A percentile compares a stretch with the other conserved stretches of the same genome.
These are phyloP conservation scores for Sonneratia alba DNA, from an alignment of 345 rosid genomes.

Conservation along the genomic window DNA sequence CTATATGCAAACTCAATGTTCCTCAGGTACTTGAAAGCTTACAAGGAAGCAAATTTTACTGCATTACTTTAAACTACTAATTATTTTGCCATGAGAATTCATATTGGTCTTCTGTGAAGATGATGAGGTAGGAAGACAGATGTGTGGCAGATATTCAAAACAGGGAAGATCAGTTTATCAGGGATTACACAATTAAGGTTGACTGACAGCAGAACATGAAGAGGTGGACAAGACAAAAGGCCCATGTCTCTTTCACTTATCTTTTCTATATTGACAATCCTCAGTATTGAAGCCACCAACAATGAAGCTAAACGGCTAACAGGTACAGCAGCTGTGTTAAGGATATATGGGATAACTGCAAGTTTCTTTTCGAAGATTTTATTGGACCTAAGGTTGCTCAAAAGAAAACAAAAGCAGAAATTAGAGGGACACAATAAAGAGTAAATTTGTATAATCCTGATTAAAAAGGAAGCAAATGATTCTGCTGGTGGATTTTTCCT, in stretches of 20 bases:
- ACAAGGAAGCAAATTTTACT: not conserved
- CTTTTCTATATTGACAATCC: conserved; percentile 6
- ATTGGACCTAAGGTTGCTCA: not conserved
- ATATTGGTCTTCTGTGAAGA: not conserved
- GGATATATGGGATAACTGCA: too few relatives aligned
- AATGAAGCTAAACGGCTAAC: not conserved
- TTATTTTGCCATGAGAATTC: not conserved
- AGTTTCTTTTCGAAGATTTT: not conserved
- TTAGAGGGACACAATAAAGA: conserved; percentile 5
- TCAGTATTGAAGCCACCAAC: not conserved
- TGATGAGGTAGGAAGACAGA: not conserved
- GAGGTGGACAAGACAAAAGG: conserved; percentile 6
- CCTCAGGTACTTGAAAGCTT: too few relatives aligned
- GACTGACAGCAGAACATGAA: not conserved
- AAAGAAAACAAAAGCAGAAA: not conserved
- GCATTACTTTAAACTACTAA: not conserved
- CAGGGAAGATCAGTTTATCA: not conserved
- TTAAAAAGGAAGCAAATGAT: not conserved
- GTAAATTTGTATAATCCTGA: conserved; percentile 10
- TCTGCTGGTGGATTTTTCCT: conserved; percentile 3
- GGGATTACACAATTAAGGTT: not conserved
- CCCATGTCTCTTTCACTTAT: not conserved
- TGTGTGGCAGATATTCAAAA: not conserved
- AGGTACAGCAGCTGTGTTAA: not conserved
- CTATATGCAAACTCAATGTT: too few relatives aligned